Evolutionary conservation across 2,329 filamentous ascomycete genomes (phyloP).

Genomic region (Cytospora paraplurivora): DNA sequence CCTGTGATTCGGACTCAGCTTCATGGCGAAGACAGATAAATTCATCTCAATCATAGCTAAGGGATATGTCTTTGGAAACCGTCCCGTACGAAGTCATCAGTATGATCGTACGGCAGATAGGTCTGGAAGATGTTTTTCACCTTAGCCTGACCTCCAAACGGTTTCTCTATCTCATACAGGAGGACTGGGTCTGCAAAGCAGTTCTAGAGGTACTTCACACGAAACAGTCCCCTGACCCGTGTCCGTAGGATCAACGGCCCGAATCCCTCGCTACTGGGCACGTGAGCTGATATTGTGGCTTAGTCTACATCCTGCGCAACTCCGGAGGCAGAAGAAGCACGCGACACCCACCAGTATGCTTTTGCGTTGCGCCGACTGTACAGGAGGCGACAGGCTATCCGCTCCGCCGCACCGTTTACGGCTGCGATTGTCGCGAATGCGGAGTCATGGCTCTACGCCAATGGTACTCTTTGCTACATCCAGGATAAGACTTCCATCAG

Average conservation of each 20-base stretch:
- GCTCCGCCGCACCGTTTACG: conserved; percentile 63
- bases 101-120: conserved; percentile 56
- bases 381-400: conserved; percentile 62
- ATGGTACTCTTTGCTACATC: conserved; percentile 67
- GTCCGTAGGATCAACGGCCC: not conserved
- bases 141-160: conserved; percentile 55
- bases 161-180: conserved; percentile 53
- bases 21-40: conserved; percentile 11
- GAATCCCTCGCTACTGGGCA: not conserved
- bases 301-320: conserved; percentile 40
- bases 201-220: conserved; percentile 55
- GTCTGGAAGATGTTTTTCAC: conserved; percentile 59
- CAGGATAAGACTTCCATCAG: conserved; percentile 56
- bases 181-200: conserved; percentile 59
- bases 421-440: conserved; percentile 61
- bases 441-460: conserved; percentile 62
- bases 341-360: conserved; percentile 44
- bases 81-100: conserved; percentile 68
- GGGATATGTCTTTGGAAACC: conserved; percentile 38
- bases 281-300: conserved; percentile 31
- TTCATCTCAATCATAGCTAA: not conserved
- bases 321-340: conserved; percentile 39
- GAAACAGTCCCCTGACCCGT: conserved; percentile 23
- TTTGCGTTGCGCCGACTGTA: conserved; percentile 60
- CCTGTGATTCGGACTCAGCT: not conserved